phyloP scores from a whole-genome alignment of 768 basidiomycete species.

The Kwoniella newhampshirensis region DNA sequence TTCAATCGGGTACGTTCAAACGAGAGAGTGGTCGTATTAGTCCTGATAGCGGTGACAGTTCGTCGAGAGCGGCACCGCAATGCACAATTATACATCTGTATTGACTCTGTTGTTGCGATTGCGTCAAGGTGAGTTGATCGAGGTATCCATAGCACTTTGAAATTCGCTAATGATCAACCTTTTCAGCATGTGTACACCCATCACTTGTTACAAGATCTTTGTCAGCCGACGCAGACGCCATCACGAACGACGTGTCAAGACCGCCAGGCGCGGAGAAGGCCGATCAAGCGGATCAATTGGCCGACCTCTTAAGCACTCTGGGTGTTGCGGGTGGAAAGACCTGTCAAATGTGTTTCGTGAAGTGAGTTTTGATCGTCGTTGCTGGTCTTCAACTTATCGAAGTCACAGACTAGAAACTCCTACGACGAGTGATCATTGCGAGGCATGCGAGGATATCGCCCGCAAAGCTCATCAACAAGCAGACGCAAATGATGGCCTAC shows the following conservation, averaged over 20 bases:
- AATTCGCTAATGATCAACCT: not conserved
- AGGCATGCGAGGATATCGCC: slow-evolving; percentile 61
- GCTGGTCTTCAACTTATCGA: slow-evolving; percentile 1
- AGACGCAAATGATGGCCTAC: slow-evolving; percentile 55
- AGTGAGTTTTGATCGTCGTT: slow-evolving; percentile 58
- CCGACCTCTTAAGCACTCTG: slow-evolving; percentile 68
- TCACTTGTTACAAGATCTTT: slow-evolving; percentile 69
- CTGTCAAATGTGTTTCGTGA: slow-evolving; percentile 73
- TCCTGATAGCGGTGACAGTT: slow-evolving; percentile 33
- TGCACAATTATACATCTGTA: slow-evolving; percentile 54
- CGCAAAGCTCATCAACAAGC: slow-evolving; percentile 59
- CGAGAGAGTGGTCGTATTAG: not conserved
- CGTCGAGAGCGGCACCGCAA: slow-evolving; percentile 44
- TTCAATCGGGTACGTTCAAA: slow-evolving; percentile 60
- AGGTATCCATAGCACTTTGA: slow-evolving; percentile 6
- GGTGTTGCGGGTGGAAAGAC: slow-evolving; percentile 63
- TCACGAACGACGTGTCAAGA: slow-evolving; percentile 62
- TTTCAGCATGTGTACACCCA: slow-evolving; percentile 84
- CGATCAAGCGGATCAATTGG: slow-evolving; percentile 67
- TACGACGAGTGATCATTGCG: slow-evolving; percentile 59
- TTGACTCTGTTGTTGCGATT: slow-evolving; percentile 63
- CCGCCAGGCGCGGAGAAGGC: slow-evolving; percentile 62
- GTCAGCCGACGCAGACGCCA: slow-evolving; percentile 67
- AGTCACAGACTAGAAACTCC: slow-evolving; percentile 30
- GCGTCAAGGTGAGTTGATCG: slow-evolving; percentile 69